phyloP scores from a whole-genome alignment of 176 grass and related monocot species.

The Bonia amplexicaulis region DNA sequence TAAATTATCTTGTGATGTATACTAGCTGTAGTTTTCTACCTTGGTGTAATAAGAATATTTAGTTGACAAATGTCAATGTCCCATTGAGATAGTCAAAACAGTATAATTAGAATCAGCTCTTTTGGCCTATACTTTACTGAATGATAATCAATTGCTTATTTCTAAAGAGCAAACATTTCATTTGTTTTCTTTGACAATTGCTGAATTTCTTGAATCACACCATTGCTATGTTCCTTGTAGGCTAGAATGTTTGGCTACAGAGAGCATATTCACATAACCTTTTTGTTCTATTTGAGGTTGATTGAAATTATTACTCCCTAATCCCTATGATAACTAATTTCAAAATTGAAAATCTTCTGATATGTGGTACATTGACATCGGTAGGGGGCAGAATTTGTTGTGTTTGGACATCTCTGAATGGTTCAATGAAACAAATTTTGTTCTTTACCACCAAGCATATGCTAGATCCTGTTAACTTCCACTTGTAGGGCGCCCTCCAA shows the following conservation, averaged over 20 bases:
- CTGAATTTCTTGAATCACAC: background rate
- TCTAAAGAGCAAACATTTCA: background rate
- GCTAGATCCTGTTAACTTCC: background rate
- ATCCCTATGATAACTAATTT: background rate
- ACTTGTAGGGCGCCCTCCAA: background rate
- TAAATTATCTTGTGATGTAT: slow-evolving; percentile 15
- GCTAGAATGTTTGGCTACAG: background rate
- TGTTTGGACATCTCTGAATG: background rate
- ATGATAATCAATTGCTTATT: background rate
- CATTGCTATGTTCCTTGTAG: background rate
- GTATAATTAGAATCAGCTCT: slow-evolving; percentile 20
- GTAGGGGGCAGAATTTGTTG: background rate
- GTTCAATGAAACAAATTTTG: background rate
- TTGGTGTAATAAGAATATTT: slow-evolving; percentile 25
- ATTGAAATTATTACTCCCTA: background rate
- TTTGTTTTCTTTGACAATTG: background rate
- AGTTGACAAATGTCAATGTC: slow-evolving; percentile 11
- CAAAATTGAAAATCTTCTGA: background rate
- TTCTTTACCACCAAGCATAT: background rate
- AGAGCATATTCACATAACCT: background rate
- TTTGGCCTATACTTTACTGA: background rate
- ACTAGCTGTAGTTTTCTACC: slow-evolving; percentile 35
- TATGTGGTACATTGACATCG: background rate
- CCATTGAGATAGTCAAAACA: background rate
- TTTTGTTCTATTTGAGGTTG: background rate